These are phyloP conservation scores for Bruguiera sexangula DNA, from an alignment of 345 rosid species.

Conservation along the genomic window DNA sequence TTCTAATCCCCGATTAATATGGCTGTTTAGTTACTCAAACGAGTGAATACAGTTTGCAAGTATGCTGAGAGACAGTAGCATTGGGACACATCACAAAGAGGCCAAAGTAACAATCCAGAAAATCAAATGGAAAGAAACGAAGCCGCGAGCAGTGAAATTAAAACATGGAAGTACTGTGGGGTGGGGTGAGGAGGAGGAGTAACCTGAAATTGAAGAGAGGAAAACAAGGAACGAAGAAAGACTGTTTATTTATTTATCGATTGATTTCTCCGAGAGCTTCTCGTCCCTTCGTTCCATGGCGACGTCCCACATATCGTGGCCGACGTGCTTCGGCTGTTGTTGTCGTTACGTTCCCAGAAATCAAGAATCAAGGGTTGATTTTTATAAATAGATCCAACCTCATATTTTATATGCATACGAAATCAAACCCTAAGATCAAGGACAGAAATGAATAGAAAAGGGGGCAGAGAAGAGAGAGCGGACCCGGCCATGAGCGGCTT, in stretches of 20 bases:
- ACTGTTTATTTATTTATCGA: neutral
- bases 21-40: too few species aligned
- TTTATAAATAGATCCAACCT: neutral
- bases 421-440: neutral
- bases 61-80: too few species aligned
- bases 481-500: slow-evolving; percentile 85
- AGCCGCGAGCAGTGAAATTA: neutral
- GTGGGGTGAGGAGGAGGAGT: neutral
- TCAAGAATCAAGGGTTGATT: neutral
- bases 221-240: slow-evolving; percentile 23
- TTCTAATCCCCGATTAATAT: too few species aligned
- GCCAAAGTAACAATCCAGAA: neutral
- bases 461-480: neutral
- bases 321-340: slow-evolving; percentile 82
- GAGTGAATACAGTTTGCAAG: too few species aligned
- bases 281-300: slow-evolving; percentile 96
- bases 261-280: slow-evolving; percentile 48
- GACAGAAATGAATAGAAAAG: neutral
- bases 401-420: neutral
- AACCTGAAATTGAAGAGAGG: neutral
- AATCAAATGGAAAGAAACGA: neutral
- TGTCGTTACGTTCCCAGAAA: neutral
- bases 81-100: too few species aligned
- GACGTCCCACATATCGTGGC: slow-evolving; percentile 88
- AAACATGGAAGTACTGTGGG: too few species aligned